Evolutionary conservation across 345 rosid species (phyloP).

Genomic region (Laguncularia racemosa): DNA sequence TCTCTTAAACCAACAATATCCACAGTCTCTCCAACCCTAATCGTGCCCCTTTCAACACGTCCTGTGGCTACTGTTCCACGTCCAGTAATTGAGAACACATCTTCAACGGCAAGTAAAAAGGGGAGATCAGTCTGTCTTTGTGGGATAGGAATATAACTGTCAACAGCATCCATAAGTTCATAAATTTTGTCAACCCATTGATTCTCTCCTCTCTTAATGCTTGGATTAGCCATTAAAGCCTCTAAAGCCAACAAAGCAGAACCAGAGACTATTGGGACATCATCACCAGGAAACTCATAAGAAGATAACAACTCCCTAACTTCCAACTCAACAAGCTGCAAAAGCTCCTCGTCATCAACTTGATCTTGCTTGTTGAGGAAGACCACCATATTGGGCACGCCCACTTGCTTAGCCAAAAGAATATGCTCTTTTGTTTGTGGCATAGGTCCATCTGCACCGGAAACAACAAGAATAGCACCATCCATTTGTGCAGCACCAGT

Average conservation of each 20-base stretch:
- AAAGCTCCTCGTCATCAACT: conserved; percentile 22
- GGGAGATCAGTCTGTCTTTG: conserved; percentile 20
- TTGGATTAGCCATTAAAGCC: conserved; percentile 18
- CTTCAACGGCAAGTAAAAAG: conserved; percentile 18
- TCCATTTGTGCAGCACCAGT: conserved; percentile 53
- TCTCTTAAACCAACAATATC: conserved; percentile 19
- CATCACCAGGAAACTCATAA: conserved; percentile 21
- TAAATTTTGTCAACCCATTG: conserved; percentile 20
- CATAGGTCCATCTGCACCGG: conserved; percentile 50
- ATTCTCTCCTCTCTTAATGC: conserved; percentile 17
- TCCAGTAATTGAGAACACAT: conserved; percentile 20
- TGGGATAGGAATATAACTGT: conserved; percentile 18
- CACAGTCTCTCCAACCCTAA: conserved; percentile 17
- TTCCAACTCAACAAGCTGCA: conserved; percentile 21
- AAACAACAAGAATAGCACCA: conserved; percentile 41
- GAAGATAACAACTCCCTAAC: conserved; percentile 21
- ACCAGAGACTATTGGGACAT: conserved; percentile 16
- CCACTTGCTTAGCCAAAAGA: conserved; percentile 31
- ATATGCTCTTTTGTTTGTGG: conserved; percentile 50
- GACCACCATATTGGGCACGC: conserved; percentile 24
- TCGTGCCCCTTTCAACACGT: conserved; percentile 19
- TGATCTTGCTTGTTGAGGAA: conserved; percentile 23
- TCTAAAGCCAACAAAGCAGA: conserved; percentile 19
- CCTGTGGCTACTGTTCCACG: conserved; percentile 24
- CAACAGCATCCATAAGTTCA: conserved; percentile 20